phyloP scores from a whole-genome alignment of 352 stramenopile species.

The Pythium folliculosum region DNA sequence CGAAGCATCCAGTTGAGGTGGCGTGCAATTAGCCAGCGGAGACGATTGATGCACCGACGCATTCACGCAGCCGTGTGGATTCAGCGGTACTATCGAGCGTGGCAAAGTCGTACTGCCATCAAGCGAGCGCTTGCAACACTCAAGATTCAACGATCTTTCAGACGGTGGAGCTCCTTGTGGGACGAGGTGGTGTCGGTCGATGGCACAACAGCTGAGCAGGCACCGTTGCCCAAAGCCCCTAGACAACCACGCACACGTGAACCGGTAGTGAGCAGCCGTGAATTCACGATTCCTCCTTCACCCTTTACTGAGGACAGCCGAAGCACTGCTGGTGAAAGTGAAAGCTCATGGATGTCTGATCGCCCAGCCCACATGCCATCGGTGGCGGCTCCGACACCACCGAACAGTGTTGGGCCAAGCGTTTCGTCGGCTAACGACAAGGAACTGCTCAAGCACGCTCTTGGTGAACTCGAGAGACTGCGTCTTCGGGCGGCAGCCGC shows the following conservation, averaged over 20 bases:
- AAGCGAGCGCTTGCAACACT: slow-evolving; percentile 7
- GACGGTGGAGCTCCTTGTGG: slow-evolving; percentile 7
- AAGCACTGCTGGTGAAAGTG: slow-evolving; percentile 24
- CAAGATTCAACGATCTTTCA: slow-evolving; percentile 20
- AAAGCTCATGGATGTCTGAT: slow-evolving; percentile 26
- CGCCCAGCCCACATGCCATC: not conserved
- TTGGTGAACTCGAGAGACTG: slow-evolving; percentile 57
- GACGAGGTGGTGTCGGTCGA: not conserved
- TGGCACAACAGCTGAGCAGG: not conserved
- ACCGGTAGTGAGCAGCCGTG: not conserved
- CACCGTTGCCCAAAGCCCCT: not conserved
- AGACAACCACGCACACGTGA: not conserved
- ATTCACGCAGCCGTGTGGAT: slow-evolving; percentile 38
- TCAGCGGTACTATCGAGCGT: slow-evolving; percentile 39
- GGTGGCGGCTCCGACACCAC: slow-evolving; percentile 3
- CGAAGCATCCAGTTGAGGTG: slow-evolving; percentile 56
- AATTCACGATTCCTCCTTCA: not conserved
- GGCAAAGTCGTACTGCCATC: slow-evolving; percentile 22
- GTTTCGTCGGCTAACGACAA: slow-evolving; percentile 10
- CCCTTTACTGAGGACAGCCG: slow-evolving; percentile 23
- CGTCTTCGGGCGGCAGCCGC: slow-evolving; percentile 59
- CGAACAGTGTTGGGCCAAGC: slow-evolving; percentile 17
- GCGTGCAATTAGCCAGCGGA: slow-evolving; percentile 54
- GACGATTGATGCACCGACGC: slow-evolving; percentile 34
- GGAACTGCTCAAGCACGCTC: slow-evolving; percentile 36